Conservation (phyloP, 352 stramenopile genomes). For the Pythium diclinum region DNA sequence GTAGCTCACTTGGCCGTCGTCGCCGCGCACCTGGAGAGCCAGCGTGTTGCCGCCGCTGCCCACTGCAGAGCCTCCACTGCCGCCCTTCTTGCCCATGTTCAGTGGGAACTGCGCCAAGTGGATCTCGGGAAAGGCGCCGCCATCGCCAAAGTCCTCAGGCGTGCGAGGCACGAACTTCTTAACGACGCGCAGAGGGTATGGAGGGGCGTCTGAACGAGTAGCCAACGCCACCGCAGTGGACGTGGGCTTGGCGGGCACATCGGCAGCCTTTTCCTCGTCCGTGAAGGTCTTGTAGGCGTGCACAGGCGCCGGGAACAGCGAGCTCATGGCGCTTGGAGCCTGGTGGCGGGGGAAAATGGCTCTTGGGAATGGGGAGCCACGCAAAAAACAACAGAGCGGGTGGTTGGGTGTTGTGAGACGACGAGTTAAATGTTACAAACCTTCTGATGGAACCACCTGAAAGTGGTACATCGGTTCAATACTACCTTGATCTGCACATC, state of each 20-base stretch:
- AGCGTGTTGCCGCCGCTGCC: constrained; percentile 50
- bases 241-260: constrained; percentile 6
- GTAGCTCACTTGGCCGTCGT: constrained; percentile 88
- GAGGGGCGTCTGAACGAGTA: constrained; percentile 28
- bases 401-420: constrained; percentile 14
- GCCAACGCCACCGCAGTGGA: not conserved
- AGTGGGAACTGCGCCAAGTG: constrained; percentile 97
- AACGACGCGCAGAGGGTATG: constrained; percentile 54
- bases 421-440: constrained; percentile 4
- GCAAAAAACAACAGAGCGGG: constrained; percentile 8
- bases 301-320: constrained; percentile 72
- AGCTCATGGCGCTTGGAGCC: constrained; percentile 43
- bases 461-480: not conserved
- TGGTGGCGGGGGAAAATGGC: not conserved
- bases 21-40: constrained; percentile 91
- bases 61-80: constrained; percentile 18
- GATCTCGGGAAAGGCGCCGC: constrained; percentile 98
- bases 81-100: constrained; percentile 92
- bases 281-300: constrained; percentile 63
- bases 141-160: constrained; percentile 94
- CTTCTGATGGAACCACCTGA: not conserved
- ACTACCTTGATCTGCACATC: not conserved
- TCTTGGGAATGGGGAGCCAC: not conserved
- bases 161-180: constrained; percentile 64
- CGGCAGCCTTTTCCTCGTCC: constrained; percentile 28